A percentile compares a stretch with the other conserved stretches of the same genome.
Evolutionary conservation across 768 basidiomycete genomes (phyloP).

Genomic region (Agaricus sinodeliciosus): DNA sequence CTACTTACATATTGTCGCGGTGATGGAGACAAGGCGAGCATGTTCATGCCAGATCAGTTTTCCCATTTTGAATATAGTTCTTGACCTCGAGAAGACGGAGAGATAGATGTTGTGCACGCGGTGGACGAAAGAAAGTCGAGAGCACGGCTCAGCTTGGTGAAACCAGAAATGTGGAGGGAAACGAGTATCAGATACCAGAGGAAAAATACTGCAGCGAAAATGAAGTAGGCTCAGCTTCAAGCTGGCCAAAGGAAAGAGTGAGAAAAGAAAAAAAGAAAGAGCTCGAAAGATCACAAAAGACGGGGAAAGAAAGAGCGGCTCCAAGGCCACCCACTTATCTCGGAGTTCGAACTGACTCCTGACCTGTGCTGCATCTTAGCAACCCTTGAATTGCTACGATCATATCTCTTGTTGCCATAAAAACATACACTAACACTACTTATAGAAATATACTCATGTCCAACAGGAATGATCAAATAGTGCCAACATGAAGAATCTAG

Average conservation of each 20-base stretch:
- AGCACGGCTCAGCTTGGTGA: constrained; percentile 4
- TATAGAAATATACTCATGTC: too few species aligned
- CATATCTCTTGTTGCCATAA: constrained; percentile 4
- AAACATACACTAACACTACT: neutral
- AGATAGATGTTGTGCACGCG: constrained; percentile 16
- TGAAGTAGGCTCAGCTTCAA: constrained; percentile 29
- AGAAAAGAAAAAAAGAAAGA: constrained; percentile 17
- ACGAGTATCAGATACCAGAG: constrained; percentile 15
- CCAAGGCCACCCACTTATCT: constrained; percentile 3
- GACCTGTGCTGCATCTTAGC: constrained; percentile 1
- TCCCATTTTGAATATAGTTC: constrained; percentile 48
- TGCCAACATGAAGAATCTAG: neutral
- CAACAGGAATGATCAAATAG: neutral
- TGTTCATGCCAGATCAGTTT: constrained; percentile 79
- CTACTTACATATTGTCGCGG: constrained; percentile 67
- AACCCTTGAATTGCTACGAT: constrained; percentile 12
- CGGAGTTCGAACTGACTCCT: constrained; percentile 15
- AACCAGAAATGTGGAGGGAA: constrained; percentile 1
- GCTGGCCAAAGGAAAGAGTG: constrained; percentile 16
- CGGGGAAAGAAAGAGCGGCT: constrained; percentile 15
- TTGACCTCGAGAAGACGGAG: constrained; percentile 14
- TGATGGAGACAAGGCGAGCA: constrained; percentile 59
- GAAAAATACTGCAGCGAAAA: constrained; percentile 5
- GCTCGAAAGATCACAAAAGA: constrained; percentile 12
- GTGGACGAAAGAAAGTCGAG: constrained; percentile 12